A percentile compares a stretch with the other conserved stretches of the same genome.
These are phyloP conservation scores for Nicotiana otophora DNA, from an alignment of 257 asterid species.

Conservation along the genomic window DNA sequence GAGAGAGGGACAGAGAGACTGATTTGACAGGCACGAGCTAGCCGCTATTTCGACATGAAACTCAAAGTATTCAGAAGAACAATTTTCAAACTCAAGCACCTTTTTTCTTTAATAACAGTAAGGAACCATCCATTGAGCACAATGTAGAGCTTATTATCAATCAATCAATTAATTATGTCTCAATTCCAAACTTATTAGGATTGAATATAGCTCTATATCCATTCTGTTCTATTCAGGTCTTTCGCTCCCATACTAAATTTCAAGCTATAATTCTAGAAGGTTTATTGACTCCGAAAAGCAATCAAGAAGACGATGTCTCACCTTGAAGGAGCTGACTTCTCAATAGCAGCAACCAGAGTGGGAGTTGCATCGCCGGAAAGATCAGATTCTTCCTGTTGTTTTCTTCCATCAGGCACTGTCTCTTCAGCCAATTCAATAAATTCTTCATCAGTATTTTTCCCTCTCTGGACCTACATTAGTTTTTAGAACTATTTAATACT, in stretches of 20 bases:
- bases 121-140: not conserved
- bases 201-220: not conserved
- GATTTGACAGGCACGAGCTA: not conserved
- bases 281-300: not conserved
- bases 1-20: not conserved
- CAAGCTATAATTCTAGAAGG: not conserved
- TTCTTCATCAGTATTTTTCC: slow-evolving; percentile 42
- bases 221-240: not conserved
- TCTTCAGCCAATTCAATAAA: slow-evolving; percentile 46
- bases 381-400: slow-evolving; percentile 48
- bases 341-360: slow-evolving; percentile 34
- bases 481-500: slow-evolving; percentile 9
- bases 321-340: slow-evolving; percentile 62
- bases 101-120: not conserved
- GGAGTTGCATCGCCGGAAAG: slow-evolving; percentile 33
- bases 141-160: not conserved
- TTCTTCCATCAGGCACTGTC: slow-evolving; percentile 27
- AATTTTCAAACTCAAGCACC: not conserved
- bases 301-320: slow-evolving; percentile 4
- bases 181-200: not conserved
- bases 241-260: not conserved
- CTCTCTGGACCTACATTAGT: slow-evolving; percentile 44
- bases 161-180: not conserved
- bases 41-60: not conserved
- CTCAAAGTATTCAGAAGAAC: not conserved